phyloP scores from a whole-genome alignment of 2,329 filamentous ascomycete species.

The Arthrobotrys conoides region DNA sequence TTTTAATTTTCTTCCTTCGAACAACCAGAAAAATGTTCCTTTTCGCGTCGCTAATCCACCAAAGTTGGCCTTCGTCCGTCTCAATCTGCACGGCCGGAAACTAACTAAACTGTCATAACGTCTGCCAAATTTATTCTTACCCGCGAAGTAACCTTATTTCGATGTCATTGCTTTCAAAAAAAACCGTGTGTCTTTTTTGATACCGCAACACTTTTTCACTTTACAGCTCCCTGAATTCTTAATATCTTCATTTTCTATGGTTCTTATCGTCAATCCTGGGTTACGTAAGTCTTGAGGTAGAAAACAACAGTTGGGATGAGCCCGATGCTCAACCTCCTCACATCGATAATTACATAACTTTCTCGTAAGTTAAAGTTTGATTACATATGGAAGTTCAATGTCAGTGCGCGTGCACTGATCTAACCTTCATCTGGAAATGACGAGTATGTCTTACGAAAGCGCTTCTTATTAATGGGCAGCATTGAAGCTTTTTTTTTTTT shows the following conservation, averaged over 20 bases:
- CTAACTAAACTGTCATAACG: constrained; percentile 1
- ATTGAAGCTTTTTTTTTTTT: not conserved
- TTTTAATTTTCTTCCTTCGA: constrained; percentile 28
- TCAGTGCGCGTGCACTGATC: not conserved
- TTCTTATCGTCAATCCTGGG: not conserved
- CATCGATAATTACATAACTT: constrained; percentile 12
- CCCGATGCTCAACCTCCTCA: constrained; percentile 16
- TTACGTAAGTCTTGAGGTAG: not conserved
- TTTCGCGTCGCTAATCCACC: constrained; percentile 43
- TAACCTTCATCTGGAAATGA: not conserved
- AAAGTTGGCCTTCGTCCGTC: constrained; percentile 21
- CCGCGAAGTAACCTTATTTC: constrained; percentile 57
- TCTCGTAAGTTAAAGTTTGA: constrained; percentile 18
- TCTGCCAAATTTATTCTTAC: constrained; percentile 24
- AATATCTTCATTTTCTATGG: not conserved
- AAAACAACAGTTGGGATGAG: not conserved
- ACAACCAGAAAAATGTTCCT: constrained; percentile 32
- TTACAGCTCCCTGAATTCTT: not conserved
- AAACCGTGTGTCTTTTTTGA: constrained; percentile 27
- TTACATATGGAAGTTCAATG: constrained; percentile 20
- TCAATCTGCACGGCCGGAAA: constrained; percentile 32
- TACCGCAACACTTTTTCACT: constrained; percentile 38
- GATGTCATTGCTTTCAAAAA: constrained; percentile 30
- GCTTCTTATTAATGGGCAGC: not conserved
- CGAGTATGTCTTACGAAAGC: not conserved